These are phyloP conservation scores for Omphalea diandra DNA, from an alignment of 441 rosid species.

Conservation along the genomic window DNA sequence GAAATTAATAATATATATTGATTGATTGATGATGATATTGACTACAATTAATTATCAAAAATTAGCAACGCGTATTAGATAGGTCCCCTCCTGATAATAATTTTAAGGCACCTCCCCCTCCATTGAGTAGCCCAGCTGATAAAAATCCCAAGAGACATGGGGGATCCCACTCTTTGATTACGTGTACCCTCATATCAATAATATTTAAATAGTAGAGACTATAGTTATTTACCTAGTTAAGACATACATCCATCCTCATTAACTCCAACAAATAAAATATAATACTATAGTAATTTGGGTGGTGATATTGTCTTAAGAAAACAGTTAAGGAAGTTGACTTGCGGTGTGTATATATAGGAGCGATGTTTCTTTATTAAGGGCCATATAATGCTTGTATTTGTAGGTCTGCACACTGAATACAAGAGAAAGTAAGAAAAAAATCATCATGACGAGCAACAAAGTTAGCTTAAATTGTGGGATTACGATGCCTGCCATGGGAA, in stretches of 20 bases:
- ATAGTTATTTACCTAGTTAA: too few relatives aligned
- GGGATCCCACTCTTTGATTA: conserved; percentile 48
- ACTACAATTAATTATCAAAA: background rate
- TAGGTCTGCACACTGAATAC: background rate
- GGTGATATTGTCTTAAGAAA: conserved; percentile 26
- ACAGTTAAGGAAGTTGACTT: conserved; percentile 55
- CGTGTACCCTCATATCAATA: conserved; percentile 2
- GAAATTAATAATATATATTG: too few relatives aligned
- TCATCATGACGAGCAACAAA: conserved; percentile 25
- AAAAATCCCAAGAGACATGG: conserved; percentile 76
- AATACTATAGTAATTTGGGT: conserved; percentile 2
- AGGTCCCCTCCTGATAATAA: background rate
- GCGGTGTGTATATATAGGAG: conserved; percentile 26
- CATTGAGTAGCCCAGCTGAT: conserved; percentile 28
- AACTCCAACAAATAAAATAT: too few relatives aligned
- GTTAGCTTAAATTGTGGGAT: conserved; percentile 61
- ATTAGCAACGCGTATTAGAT: background rate
- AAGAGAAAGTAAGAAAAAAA: background rate
- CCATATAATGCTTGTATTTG: too few relatives aligned
- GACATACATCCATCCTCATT: too few relatives aligned
- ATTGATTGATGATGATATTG: too few relatives aligned
- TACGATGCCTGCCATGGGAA: conserved; percentile 63
- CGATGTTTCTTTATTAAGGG: background rate
- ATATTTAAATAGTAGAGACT: too few relatives aligned
- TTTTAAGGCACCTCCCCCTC: background rate